These are phyloP conservation scores for Fusarium floridanum DNA, from an alignment of 2,329 filamentous ascomycete genomes.

Conservation along the genomic window DNA sequence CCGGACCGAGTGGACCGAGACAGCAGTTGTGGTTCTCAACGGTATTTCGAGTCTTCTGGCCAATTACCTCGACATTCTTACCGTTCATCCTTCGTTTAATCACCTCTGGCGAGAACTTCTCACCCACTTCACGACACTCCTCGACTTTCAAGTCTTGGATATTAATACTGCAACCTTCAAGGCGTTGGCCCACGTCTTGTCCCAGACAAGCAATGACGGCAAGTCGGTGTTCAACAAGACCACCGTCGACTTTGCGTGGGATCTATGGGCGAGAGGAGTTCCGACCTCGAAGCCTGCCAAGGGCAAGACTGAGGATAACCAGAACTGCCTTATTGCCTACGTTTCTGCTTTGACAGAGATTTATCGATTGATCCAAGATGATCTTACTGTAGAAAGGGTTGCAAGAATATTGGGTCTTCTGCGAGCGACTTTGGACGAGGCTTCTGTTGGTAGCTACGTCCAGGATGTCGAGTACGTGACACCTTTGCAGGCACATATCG, in stretches of 20 bases:
- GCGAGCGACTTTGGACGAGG: slow-evolving; percentile 77
- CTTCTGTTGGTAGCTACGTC: slow-evolving; percentile 75
- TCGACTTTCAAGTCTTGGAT: slow-evolving; percentile 74
- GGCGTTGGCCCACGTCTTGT: slow-evolving; percentile 74
- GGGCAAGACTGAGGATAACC: slow-evolving; percentile 71
- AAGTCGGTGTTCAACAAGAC: slow-evolving; percentile 60
- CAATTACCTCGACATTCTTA: slow-evolving; percentile 81
- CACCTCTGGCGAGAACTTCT: slow-evolving; percentile 82
- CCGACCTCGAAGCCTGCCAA: slow-evolving; percentile 59
- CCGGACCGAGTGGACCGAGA: slow-evolving; percentile 76
- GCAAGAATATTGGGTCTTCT: slow-evolving; percentile 79
- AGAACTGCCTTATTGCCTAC: slow-evolving; percentile 89
- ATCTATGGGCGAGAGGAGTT: slow-evolving; percentile 76
- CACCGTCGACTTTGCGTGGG: slow-evolving; percentile 74
- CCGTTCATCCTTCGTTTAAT: slow-evolving; percentile 74
- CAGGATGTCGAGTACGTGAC: slow-evolving; percentile 81
- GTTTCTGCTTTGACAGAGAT: slow-evolving; percentile 81
- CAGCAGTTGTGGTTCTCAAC: slow-evolving; percentile 78
- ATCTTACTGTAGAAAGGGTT: slow-evolving; percentile 73
- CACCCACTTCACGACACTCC: slow-evolving; percentile 73
- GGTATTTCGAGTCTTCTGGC: slow-evolving; percentile 80
- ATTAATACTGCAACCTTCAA: slow-evolving; percentile 80
- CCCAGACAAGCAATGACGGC: slow-evolving; percentile 58
- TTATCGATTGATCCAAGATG: slow-evolving; percentile 78
- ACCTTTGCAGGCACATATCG: slow-evolving; percentile 76